phyloP scores from a whole-genome alignment of 768 basidiomycete species.

The Lactarius psammicola region DNA sequence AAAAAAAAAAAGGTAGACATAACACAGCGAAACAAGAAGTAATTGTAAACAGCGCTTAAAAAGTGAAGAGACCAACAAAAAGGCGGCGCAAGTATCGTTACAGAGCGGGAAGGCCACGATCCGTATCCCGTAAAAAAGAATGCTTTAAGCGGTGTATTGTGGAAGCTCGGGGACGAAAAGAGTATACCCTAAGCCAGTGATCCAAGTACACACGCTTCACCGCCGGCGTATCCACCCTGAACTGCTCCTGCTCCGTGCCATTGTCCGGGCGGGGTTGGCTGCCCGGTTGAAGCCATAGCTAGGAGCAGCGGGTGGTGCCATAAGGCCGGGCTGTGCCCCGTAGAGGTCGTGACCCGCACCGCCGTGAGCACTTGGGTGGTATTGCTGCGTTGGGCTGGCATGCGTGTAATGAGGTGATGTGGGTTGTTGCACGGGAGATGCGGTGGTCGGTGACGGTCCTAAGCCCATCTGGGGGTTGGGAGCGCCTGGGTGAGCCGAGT shows the following conservation, averaged over 20 bases:
- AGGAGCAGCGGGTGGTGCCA: constrained; percentile 28
- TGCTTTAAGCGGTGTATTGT: constrained; percentile 10
- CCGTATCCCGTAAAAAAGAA: constrained; percentile 10
- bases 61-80: constrained; percentile 13
- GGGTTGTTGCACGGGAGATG: constrained; percentile 30
- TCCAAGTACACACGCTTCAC: constrained; percentile 15
- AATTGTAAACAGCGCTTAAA: constrained; percentile 17
- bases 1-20: constrained; percentile 15
- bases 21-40: constrained; percentile 27
- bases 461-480: constrained; percentile 27
- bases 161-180: constrained; percentile 10
- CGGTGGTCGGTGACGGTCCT: constrained; percentile 28
- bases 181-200: constrained; percentile 10
- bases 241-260: constrained; percentile 29
- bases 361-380: constrained; percentile 24
- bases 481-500: constrained; percentile 22
- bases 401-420: constrained; percentile 29
- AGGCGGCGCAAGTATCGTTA: constrained; percentile 21
- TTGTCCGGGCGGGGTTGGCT: constrained; percentile 23
- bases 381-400: constrained; percentile 28
- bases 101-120: constrained; percentile 16
- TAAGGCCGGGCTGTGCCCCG: constrained; percentile 22
- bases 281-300: constrained; percentile 27
- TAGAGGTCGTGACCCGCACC: constrained; percentile 26
- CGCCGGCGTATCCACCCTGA: constrained; percentile 30